phyloP scores from a whole-genome alignment of 495 filamentous ascomycete genomes.

The Halenospora varia region DNA sequence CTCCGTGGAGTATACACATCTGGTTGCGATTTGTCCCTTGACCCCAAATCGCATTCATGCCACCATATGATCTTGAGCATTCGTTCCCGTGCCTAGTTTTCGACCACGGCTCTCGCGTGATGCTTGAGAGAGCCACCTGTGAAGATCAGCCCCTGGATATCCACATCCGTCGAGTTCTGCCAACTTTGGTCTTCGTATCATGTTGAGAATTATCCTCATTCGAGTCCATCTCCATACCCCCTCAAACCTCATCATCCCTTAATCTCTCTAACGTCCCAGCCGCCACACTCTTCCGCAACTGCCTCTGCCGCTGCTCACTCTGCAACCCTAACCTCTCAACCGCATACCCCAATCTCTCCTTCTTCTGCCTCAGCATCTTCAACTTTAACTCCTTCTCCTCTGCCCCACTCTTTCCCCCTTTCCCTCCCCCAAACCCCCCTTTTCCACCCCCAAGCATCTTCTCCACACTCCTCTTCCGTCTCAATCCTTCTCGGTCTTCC shows the following conservation, averaged over 20 bases:
- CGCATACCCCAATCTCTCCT: constrained; percentile 72
- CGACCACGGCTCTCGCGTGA: too few relatives aligned
- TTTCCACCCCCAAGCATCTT: constrained; percentile 45
- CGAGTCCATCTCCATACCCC: background rate
- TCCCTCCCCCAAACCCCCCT: constrained; percentile 28
- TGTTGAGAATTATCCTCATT: too few relatives aligned
- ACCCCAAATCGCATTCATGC: too few relatives aligned
- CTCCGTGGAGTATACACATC: too few relatives aligned
- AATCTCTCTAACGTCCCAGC: constrained; percentile 1
- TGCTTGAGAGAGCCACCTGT: too few relatives aligned
- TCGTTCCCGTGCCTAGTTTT: too few relatives aligned
- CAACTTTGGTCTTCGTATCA: background rate
- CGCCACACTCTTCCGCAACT: constrained; percentile 73
- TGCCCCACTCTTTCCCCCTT: constrained; percentile 30
- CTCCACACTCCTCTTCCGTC: constrained; percentile 57
- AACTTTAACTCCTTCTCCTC: constrained; percentile 55
- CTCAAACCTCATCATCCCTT: constrained; percentile 1
- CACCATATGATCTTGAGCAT: too few relatives aligned
- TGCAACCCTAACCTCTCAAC: constrained; percentile 71
- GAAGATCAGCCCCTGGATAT: too few relatives aligned
- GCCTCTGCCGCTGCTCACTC: constrained; percentile 60
- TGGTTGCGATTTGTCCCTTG: too few relatives aligned
- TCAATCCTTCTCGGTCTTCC: constrained; percentile 31
- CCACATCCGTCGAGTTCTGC: background rate
- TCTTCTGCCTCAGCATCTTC: constrained; percentile 66